Evolutionary conservation across 1,284 basidiomycete genomes (phyloP), one percentile per base, ranked within the genome.

Genomic region (Moesziomyces antarcticus): DNA sequence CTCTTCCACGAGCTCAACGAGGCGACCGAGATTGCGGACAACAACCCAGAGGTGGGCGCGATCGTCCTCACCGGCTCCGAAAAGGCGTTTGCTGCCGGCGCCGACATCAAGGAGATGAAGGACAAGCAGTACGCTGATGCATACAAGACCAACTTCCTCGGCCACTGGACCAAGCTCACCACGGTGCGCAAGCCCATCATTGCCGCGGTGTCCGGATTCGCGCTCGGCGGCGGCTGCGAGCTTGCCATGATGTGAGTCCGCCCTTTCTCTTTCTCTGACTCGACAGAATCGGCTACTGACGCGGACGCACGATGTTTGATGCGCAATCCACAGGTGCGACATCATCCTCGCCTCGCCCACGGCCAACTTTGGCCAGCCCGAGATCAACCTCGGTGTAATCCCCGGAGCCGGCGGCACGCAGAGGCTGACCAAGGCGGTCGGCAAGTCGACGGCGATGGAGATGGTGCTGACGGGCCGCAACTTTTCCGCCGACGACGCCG

Each of bases 401-500:
- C 96, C 97, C 18, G 93, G 93, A 13, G 93, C 85, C 5, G 93
- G 92, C 45, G 93, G 91, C 10, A 90, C 91, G 3, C 92, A 94
- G 83, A 90, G 94, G 54, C 90, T 99, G 55, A 90, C 92, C 20
- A 90, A 88, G 70, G 89, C 92, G 10, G 89, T 99, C 71, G 96
- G 96, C 56, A 98, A 97, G 86, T 93, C 93, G 37, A 90, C 93
- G 71, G 89, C 95, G 14, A 99, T 99, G 96, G 97, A 99, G 85
- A 87, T 98, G 85, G 89, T 93, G 50, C 88, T 99, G 50, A 97
- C 95, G 1, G 95, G 95, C 22, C 67, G 78, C 50, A 79, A 27
- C 61, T 88, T 97, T 81, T 86, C 87, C 55, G 97, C 94, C 2
- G 86, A 89, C 61, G 93, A 97, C 82, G 96, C 96, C 0, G 91